Evolutionary conservation across 1,139 yeast species (phyloP).

Genomic region (Hyphopichia wangnamkhiaoensis): DNA sequence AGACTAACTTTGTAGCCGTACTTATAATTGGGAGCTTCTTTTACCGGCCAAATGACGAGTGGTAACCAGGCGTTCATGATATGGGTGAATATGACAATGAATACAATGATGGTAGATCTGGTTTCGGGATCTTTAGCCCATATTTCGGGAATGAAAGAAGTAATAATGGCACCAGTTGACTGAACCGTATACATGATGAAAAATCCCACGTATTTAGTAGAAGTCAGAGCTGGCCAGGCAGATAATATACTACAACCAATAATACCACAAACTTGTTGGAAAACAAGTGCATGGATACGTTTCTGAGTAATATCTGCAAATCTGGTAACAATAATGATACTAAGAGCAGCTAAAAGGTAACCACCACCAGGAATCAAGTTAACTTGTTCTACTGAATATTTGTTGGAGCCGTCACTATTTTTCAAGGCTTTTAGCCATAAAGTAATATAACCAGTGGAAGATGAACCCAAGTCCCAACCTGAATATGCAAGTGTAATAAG

Average conservation of each 20-base stretch:
- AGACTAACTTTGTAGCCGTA: slow-evolving; percentile 1
- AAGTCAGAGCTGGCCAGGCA: slow-evolving; percentile 23
- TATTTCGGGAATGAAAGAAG: slow-evolving; percentile 3
- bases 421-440: slow-evolving; percentile 47
- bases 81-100: slow-evolving; percentile 21
- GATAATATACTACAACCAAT: slow-evolving; percentile 20
- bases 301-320: slow-evolving; percentile 38
- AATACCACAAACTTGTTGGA: slow-evolving; percentile 38
- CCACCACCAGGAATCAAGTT: slow-evolving; percentile 13
- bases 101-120: slow-evolving; percentile 22
- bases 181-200: slow-evolving; percentile 23
- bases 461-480: slow-evolving; percentile 38
- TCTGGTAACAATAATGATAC: slow-evolving; percentile 42
- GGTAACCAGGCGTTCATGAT: slow-evolving; percentile 27
- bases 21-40: slow-evolving; percentile 1
- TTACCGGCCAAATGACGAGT: not conserved
- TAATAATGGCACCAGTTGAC: slow-evolving; percentile 31
- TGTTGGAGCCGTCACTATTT: slow-evolving; percentile 10
- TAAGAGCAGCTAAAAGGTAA: slow-evolving; percentile 35
- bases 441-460: slow-evolving; percentile 30
- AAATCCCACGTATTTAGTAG: slow-evolving; percentile 17
- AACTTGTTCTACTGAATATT: slow-evolving; percentile 23
- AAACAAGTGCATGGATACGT: slow-evolving; percentile 47
- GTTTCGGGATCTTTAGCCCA: slow-evolving; percentile 21
- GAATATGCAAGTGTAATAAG: slow-evolving; percentile 1